Percentiles rank a stretch among this genome's conserved stretches.
These are phyloP conservation scores for Trichoderma aggressivum DNA, from an alignment of 2,329 filamentous ascomycete species.

Conservation along the genomic window DNA sequence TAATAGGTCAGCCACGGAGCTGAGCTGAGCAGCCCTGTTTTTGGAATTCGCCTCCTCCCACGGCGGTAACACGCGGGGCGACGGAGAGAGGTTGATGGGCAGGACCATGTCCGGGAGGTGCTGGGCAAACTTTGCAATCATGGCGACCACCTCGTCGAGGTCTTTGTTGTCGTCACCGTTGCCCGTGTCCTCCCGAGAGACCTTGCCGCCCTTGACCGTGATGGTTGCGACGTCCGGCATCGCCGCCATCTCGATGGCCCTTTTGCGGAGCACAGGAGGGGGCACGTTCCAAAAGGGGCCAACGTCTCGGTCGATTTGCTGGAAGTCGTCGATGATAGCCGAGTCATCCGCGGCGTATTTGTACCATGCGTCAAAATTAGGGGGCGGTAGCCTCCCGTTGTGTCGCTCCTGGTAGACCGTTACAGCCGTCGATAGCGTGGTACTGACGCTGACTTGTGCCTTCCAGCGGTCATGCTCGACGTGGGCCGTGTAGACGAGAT, in stretches of 20 bases:
- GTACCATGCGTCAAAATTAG: constrained; percentile 82
- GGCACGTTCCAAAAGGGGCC: constrained; percentile 74
- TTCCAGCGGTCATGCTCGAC: constrained; percentile 50
- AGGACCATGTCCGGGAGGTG: constrained; percentile 80
- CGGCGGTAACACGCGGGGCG: constrained; percentile 44
- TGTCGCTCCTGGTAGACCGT: constrained; percentile 50
- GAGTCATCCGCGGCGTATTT: constrained; percentile 73
- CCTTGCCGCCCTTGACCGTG: constrained; percentile 62
- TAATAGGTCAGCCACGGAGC: constrained; percentile 30
- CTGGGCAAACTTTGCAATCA: constrained; percentile 68
- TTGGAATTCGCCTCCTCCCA: constrained; percentile 52
- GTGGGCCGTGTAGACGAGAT: constrained; percentile 47
- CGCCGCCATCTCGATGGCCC: constrained; percentile 41
- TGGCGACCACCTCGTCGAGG: constrained; percentile 51
- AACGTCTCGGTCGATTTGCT: constrained; percentile 72
- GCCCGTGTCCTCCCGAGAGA: constrained; percentile 39
- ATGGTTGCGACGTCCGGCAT: constrained; percentile 46
- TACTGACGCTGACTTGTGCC: constrained; percentile 44
- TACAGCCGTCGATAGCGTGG: constrained; percentile 45
- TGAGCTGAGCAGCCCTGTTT: constrained; percentile 24
- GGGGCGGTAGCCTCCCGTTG: constrained; percentile 68
- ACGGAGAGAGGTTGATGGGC: constrained; percentile 68
- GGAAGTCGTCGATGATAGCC: constrained; percentile 74
- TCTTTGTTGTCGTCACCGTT: constrained; percentile 33
- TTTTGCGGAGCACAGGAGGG: constrained; percentile 63